These are phyloP conservation scores for Rubia tinctorum DNA, from an alignment of 305 asterid genomes.

Conservation along the genomic window DNA sequence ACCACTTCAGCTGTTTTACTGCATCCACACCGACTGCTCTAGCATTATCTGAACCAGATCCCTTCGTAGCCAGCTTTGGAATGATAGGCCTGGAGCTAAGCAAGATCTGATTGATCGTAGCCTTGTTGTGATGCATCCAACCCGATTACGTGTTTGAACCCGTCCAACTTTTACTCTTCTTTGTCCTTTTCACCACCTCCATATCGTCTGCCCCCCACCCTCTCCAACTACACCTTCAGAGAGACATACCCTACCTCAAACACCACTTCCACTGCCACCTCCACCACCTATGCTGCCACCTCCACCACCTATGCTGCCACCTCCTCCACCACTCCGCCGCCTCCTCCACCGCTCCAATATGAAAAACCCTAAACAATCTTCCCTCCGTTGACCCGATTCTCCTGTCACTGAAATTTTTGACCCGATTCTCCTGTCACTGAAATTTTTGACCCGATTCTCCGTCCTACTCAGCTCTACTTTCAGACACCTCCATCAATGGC, in stretches of 20 bases:
- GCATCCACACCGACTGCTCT: not conserved
- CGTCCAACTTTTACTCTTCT: too few relatives aligned
- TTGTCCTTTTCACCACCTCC: too few relatives aligned
- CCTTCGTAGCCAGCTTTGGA: slow-evolving; percentile 32
- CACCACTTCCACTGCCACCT: too few relatives aligned
- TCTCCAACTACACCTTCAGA: not conserved
- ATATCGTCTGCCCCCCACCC: not conserved
- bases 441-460: not conserved
- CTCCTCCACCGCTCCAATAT: too few relatives aligned
- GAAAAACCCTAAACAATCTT: too few relatives aligned
- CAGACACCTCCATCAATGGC: not conserved
- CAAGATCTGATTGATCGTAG: slow-evolving; percentile 34
- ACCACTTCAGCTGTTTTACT: slow-evolving; percentile 1
- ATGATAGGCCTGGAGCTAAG: slow-evolving; percentile 43
- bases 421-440: too few relatives aligned
- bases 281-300: too few relatives aligned
- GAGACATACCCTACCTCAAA: not conserved
- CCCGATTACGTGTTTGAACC: too few relatives aligned
- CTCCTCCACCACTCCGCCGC: too few relatives aligned
- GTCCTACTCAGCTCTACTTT: not conserved
- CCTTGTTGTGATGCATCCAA: slow-evolving; percentile 13
- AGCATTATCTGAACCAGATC: slow-evolving; percentile 15
- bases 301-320: too few relatives aligned
- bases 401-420: too few relatives aligned
- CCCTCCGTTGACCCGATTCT: not conserved